Conservation (phyloP, 192 early-diverging fungal species). For the Linnemannia zychae region DNA sequence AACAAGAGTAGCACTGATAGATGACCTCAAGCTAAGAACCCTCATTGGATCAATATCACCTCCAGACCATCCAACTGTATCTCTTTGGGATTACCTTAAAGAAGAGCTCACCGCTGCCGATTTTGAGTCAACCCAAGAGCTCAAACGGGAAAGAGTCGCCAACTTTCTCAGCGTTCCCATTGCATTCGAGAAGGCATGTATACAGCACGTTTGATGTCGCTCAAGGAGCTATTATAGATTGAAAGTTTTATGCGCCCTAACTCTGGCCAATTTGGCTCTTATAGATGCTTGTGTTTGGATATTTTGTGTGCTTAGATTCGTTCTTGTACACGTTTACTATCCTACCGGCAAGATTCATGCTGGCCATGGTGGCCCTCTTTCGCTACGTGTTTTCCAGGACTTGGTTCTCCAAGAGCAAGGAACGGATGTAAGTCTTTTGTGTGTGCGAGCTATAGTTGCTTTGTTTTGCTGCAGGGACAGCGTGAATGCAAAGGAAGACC, state of each 20-base stretch:
- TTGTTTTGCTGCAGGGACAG: too few species aligned
- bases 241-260: too few species aligned
- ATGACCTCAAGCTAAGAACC: slow-evolving; percentile 33
- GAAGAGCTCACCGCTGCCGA: slow-evolving; percentile 75
- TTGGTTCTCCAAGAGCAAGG: slow-evolving; percentile 43
- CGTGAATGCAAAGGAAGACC: background rate
- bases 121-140: slow-evolving; percentile 78
- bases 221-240: background rate
- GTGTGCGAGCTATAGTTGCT: background rate
- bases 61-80: slow-evolving; percentile 21
- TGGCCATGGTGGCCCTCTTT: slow-evolving; percentile 70
- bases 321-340: slow-evolving; percentile 97
- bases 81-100: slow-evolving; percentile 71
- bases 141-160: slow-evolving; percentile 88
- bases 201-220: background rate
- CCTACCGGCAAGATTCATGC: slow-evolving; percentile 85
- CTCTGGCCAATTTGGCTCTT: background rate
- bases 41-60: slow-evolving; percentile 45
- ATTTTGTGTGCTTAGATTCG: slow-evolving; percentile 93
- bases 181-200: slow-evolving; percentile 86
- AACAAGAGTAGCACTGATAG: slow-evolving; percentile 14
- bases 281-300: slow-evolving; percentile 91
- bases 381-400: slow-evolving; percentile 53
- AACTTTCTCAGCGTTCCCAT: slow-evolving; percentile 91
- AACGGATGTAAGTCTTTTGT: slow-evolving; percentile 40